A percentile compares a stretch with the other conserved stretches of the same genome.
Conservation (phyloP, 2,329 filamentous ascomycete species). For the Ceratocystis cacaofunesta region DNA sequence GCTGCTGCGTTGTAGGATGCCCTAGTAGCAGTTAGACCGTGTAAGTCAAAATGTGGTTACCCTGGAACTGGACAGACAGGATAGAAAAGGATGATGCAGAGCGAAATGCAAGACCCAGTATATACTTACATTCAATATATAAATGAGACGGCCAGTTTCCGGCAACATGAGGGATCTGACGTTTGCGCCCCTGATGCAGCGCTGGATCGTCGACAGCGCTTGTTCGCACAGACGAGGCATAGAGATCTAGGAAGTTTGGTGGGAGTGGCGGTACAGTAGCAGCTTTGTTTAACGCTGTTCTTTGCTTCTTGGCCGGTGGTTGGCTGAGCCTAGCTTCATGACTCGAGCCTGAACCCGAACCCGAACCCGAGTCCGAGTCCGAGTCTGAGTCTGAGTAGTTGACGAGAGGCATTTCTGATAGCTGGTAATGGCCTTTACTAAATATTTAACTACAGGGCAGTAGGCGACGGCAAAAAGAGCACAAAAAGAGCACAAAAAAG, state of each 20-base stretch:
- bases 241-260: constrained; percentile 76
- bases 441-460: neutral
- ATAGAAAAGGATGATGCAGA: neutral
- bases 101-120: neutral
- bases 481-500: neutral
- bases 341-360: neutral
- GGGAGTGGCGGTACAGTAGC: constrained; percentile 47
- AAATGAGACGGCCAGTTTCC: constrained; percentile 90
- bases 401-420: constrained; percentile 39
- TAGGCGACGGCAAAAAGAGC: no score
- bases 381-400: constrained; percentile 34
- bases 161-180: constrained; percentile 66
- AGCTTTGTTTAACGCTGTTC: neutral
- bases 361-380: neutral
- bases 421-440: neutral
- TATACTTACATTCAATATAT: constrained; percentile 72
- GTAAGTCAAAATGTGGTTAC: constrained; percentile 14
- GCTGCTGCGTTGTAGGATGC: constrained; percentile 37
- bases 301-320: constrained; percentile 12
- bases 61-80: neutral
- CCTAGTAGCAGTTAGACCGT: constrained; percentile 26
- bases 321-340: constrained; percentile 4
- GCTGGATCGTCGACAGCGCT: constrained; percentile 68
- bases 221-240: constrained; percentile 64
- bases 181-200: constrained; percentile 71